Percentiles rank a stretch among this genome's conserved stretches.
phyloP scores from a whole-genome alignment of 352 stramenopile genomes.

The Globisporangium solare region DNA sequence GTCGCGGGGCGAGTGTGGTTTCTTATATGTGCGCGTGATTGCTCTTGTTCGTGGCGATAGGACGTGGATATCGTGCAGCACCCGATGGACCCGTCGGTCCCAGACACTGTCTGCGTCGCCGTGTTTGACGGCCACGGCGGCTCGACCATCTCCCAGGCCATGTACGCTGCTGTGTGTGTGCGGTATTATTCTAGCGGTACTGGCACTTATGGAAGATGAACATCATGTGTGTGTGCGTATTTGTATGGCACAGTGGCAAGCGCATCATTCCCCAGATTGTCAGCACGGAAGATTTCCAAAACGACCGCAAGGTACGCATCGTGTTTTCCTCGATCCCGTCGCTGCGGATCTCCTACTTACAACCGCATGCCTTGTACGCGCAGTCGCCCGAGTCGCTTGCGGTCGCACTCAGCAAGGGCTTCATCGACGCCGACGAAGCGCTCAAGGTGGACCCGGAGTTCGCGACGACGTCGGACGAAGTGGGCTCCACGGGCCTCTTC shows the following conservation, averaged over 20 bases:
- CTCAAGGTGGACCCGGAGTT: constrained; percentile 70
- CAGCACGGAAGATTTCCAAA: constrained; percentile 71
- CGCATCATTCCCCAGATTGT: constrained; percentile 60
- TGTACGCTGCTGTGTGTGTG: constrained; percentile 37
- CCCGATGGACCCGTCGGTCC: constrained; percentile 49
- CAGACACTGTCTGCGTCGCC: constrained; percentile 61
- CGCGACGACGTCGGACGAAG: constrained; percentile 60
- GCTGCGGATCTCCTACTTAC: too few species aligned
- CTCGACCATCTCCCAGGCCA: constrained; percentile 52
- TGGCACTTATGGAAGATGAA: constrained; percentile 5
- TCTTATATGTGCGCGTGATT: neutral
- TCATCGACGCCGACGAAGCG: constrained; percentile 66
- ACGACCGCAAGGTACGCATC: constrained; percentile 41
- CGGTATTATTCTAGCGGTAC: neutral
- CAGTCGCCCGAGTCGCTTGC: constrained; percentile 65
- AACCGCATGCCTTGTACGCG: too few species aligned
- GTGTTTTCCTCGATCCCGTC: too few species aligned
- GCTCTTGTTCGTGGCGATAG: constrained; percentile 14
- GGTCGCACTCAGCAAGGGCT: constrained; percentile 68
- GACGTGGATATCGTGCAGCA: constrained; percentile 73
- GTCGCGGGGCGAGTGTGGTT: neutral
- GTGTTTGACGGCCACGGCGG: constrained; percentile 86
- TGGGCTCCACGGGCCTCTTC: constrained; percentile 78
- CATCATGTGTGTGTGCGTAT: neutral
- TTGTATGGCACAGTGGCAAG: constrained; percentile 38